Conservation (phyloP, 768 basidiomycete species). For the Hygrophorus pudorinus region DNA sequence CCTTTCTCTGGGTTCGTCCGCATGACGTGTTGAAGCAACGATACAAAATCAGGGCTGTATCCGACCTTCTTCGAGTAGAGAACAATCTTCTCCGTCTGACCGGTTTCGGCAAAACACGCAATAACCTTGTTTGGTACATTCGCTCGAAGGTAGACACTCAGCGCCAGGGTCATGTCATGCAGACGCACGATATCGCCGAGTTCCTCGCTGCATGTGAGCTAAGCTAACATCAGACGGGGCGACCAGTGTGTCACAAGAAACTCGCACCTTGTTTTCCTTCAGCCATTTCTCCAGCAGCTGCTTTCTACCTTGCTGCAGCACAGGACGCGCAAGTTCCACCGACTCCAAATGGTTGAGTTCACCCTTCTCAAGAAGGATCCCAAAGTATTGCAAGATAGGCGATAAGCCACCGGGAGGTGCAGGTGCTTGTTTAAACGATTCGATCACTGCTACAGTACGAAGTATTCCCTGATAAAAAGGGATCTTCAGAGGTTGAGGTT, state of each 20-base stretch:
- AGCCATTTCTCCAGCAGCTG: conserved; percentile 98
- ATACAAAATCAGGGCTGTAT: conserved; percentile 86
- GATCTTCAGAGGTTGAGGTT: conserved; percentile 3
- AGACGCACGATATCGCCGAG: conserved; percentile 93
- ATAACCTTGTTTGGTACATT: conserved; percentile 98
- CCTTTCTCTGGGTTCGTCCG: conserved; percentile 95
- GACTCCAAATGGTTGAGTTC: conserved; percentile 96
- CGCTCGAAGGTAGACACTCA: conserved; percentile 95
- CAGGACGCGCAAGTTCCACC: conserved; percentile 90
- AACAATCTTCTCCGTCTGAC: conserved; percentile 97
- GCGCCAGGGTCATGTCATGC: conserved; percentile 93
- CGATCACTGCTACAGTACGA: conserved; percentile 90
- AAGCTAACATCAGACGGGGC: conserved; percentile 2
- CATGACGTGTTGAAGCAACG: conserved; percentile 92
- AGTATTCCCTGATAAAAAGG: conserved; percentile 64
- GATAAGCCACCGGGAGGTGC: conserved; percentile 82
- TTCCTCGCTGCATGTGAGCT: conserved; percentile 98
- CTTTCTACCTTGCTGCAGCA: conserved; percentile 92
- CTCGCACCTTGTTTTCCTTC: conserved; percentile 91
- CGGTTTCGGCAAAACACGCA: conserved; percentile 98
- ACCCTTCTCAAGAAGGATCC: conserved; percentile 96
- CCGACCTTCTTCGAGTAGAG: conserved; percentile 96
- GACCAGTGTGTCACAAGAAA: neutral
- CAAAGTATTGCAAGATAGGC: conserved; percentile 97
- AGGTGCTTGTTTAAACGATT: conserved; percentile 96